Base-by-base conservation (phyloP, 345 rosid genomes). In the Eucalyptus pauciflora region DNA sequence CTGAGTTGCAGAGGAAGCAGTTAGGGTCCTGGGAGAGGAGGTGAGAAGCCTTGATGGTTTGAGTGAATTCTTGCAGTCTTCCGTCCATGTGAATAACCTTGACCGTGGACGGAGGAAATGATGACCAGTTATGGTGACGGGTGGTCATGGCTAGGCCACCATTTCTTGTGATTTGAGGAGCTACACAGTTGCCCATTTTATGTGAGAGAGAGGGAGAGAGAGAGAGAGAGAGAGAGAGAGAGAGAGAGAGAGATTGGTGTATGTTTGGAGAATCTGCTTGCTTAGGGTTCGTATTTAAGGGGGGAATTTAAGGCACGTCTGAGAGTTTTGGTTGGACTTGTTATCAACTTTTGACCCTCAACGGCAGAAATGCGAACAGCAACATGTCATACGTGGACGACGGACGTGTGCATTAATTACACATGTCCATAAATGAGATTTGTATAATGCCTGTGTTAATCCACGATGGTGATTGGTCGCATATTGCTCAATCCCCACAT, bases 1-100 rank as follows among this genome's bases (percentile, higher is more conserved):
- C 95, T 1, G 94, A 90, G 89, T 89, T 89, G 85, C 95, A 92
- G 56, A 95, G 92, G 87, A 94, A 94, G 92, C 89, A 89, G 18
- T 88, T 79, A 13, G 93, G 94, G 46, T 89, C 87, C 62, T 86
- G 90, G 9, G 93, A 90, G 7, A 93, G 92, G 18, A 93, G 16
- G 5, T 86, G 48, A 50, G 89, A 85, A 79, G 93, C 94, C 85
- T 80, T 91, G 88, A 90, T 64, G 31, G 94, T 92, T 22, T 90
- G 94, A 60, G 67, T 56, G 87, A 93, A 87, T 50, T 93, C 93
- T 45, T 88, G 90, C 25, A 95, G 88, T 85, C 51, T 91, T 33
- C 95, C 96, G 60, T 94, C 92, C 7, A 56, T 6, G 86, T 89
- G 90, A n/a, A 94, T 88, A 1, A 94, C 88, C 49, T 93, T 92